These are phyloP conservation scores for Capronia epimyces DNA, from an alignment of 2,329 filamentous ascomycete genomes.

Conservation along the genomic window DNA sequence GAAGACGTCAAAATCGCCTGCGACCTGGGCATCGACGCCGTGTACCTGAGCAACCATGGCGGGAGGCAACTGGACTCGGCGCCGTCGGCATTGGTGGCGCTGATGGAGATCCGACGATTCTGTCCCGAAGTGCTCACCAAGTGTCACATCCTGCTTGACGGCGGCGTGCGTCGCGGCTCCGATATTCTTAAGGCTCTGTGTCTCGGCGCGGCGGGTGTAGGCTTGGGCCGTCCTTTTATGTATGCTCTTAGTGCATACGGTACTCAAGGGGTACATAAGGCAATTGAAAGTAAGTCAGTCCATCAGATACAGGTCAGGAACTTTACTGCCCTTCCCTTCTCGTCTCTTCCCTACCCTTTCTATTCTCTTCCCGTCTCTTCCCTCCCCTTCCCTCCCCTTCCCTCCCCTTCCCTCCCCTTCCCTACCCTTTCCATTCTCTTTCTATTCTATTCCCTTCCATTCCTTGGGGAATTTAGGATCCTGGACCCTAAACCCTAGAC, in stretches of 20 bases:
- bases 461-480: no score
- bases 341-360: no score
- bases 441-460: no score
- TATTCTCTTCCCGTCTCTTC: no score
- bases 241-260: conserved; percentile 47
- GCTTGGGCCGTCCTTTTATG: conserved; percentile 50
- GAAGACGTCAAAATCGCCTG: conserved; percentile 51
- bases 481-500: no score
- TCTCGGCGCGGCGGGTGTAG: conserved; percentile 50
- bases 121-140: conserved; percentile 48
- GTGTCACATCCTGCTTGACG: conserved; percentile 51
- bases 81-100: conserved; percentile 46
- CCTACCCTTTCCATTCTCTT: no score
- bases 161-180: conserved; percentile 50
- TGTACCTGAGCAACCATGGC: conserved; percentile 56
- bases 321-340: no score
- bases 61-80: conserved; percentile 51
- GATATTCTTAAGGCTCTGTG: conserved; percentile 53
- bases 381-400: no score
- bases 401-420: no score
- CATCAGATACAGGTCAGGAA: no score
- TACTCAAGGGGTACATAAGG: conserved; percentile 49
- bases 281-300: conserved; percentile 34
- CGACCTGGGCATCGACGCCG: conserved; percentile 48
- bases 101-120: conserved; percentile 48